Conservation (phyloP, 2,329 filamentous ascomycete species). For the Alternaria triticina region DNA sequence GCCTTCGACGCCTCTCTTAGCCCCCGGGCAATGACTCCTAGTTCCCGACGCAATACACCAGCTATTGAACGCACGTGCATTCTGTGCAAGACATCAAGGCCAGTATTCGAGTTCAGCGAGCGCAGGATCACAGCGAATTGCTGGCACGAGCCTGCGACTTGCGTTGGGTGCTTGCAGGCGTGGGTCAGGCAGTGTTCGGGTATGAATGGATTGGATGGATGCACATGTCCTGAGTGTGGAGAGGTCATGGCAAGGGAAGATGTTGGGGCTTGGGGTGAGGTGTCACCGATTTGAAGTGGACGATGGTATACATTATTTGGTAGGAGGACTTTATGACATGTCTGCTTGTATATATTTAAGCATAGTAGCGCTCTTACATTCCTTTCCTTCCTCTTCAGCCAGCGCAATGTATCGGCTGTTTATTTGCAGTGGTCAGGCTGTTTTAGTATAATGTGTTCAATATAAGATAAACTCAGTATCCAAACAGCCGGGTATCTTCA, state of each 20-base stretch:
- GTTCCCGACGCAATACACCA: slow-evolving; percentile 25
- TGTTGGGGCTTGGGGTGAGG: slow-evolving; percentile 29
- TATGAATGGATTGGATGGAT: slow-evolving; percentile 22
- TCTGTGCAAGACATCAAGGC: slow-evolving; percentile 33
- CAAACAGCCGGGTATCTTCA: not conserved
- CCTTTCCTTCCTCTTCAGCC: not conserved
- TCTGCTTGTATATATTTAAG: not conserved
- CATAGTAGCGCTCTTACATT: slow-evolving; percentile 1
- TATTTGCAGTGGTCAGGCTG: not conserved
- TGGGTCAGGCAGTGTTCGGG: slow-evolving; percentile 34
- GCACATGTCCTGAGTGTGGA: slow-evolving; percentile 40
- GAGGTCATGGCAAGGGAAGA: slow-evolving; percentile 34
- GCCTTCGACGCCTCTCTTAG: not conserved
- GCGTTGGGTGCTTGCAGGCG: slow-evolving; percentile 31
- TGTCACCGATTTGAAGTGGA: slow-evolving; percentile 1
- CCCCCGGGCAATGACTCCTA: slow-evolving; percentile 10
- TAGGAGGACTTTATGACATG: not conserved
- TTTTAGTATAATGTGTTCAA: not conserved
- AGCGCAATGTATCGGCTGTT: not conserved
- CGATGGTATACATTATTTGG: not conserved
- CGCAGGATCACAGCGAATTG: slow-evolving; percentile 33
- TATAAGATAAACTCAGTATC: not conserved
- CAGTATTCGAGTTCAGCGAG: slow-evolving; percentile 26
- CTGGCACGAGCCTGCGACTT: slow-evolving; percentile 38
- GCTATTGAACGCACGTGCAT: slow-evolving; percentile 31